Evolutionary conservation across 148 eudicot genomes (phyloP), one percentile per base, ranked within the genome.

Genomic region (Polygonum aviculare): DNA sequence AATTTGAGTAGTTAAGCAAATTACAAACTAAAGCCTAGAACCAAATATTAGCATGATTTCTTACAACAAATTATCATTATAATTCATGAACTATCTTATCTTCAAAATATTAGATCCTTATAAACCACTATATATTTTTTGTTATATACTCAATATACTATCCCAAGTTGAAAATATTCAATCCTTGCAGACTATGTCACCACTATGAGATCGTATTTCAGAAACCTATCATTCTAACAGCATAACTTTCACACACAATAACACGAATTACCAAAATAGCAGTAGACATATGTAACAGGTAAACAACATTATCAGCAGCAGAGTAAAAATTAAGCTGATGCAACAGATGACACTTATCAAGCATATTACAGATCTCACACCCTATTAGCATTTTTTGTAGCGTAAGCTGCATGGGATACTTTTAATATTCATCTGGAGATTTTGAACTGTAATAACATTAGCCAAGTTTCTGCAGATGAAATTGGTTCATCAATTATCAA

Each of bases 1-100:
- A 86, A 49, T 74, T 63, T 67, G 45, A 36, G 45, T 36, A 36
- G 72, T 33, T 21, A 67, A 36, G 72, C 72, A 14, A 14, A 40
- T 63, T 14, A 63, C 31, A 63, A 63, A 31, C 16, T 31, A 63
- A 63, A 4, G 39, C 18, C 18, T 31, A 63, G 7, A 63, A 31
- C 40, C 39, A 65, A 36, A 31, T 11, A 31, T 62, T 45, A 67
- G 44, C 45, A 36, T 1, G 2, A 21, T 36, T 67, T 36, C 38
- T 45, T 14, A 60, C 7, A 57, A 4, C 35, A 35, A 2, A 12
- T 35, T 1, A 44, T 9, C 35, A 4, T 33, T 12, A 63, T 12
- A 35, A 35, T 35, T 63, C 35, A 63, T 31, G 33, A 63, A 57
- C 39, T 2, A 31, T 12, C 40, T 40, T 1, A 63, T 4, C 3